Base-by-base conservation (phyloP, 2,329 filamentous ascomycete species). In the Penicillium sp. region DNA sequence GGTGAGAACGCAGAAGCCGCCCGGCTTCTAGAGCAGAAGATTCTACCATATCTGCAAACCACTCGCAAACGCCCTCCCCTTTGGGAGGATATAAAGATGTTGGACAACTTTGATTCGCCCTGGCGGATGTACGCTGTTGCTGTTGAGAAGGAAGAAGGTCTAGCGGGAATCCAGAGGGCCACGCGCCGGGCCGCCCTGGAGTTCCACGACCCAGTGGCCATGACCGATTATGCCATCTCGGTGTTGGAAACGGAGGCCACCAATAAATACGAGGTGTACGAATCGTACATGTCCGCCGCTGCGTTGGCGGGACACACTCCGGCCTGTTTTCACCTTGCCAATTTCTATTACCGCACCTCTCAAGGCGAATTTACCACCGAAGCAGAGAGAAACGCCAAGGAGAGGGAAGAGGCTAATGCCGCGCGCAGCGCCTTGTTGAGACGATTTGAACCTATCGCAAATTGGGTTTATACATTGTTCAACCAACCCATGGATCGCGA, bases 301-400 rank as follows among this genome's bases (percentile, higher is more conserved):
- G 75, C 74, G 1, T 66, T 68, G 15, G 54, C 63, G 3, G 68
- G 69, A 7, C 43, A 72, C 36, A n/a, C 36, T 2, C 55, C 63
- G 6, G 71, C 74, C 3, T 72, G 70, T 56, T 56, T 66, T n/a
- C 68, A 66, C 33, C 62, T 77, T 9, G 75, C 67, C 3, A 72
- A 74, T 45, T 72, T 71, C 55, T 77, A 77, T 58, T 72, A 68
- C 50, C 69, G 65, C 43, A 74, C 63, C 7, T 69, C 39, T n/a
- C 60, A 62, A 13, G 68, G 70, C 4, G 53, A 59, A 33, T 65
- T 66, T 31, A 63, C 66, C 0, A 68, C 64, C 2, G 61, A 60
- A 2, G 70, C 65, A 15, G 53, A 67, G 21, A 55, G 61, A 10
- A 21, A 49, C 10, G 31, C 47, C 15, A 47, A 47, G 10, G 3